Conservation (phyloP, 2,329 filamentous ascomycete genomes). For the Phaeosphaeriaceae sp. region DNA sequence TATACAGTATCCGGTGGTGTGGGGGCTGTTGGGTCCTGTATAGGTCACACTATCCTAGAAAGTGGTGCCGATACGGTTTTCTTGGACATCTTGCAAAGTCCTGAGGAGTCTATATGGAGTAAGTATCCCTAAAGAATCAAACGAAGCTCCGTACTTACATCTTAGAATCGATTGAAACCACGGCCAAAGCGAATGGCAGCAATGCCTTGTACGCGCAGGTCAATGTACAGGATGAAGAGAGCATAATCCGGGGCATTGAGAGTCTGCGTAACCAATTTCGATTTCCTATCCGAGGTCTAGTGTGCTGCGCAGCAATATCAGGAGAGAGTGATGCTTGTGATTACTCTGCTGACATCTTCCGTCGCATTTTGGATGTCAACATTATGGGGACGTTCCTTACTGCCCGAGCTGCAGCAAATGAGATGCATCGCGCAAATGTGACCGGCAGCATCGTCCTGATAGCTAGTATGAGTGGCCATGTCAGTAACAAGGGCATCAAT, state of each 20-base stretch:
- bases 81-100: constrained; percentile 17
- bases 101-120: constrained; percentile 15
- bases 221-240: constrained; percentile 29
- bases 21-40: constrained; percentile 30
- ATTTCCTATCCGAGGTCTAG: constrained; percentile 31
- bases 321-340: constrained; percentile 41
- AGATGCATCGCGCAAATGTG: constrained; percentile 39
- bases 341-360: constrained; percentile 42
- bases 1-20: constrained; percentile 35
- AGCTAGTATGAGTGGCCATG: constrained; percentile 47
- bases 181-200: constrained; percentile 12
- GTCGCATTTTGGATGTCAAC: constrained; percentile 48
- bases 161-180: constrained; percentile 9
- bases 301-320: constrained; percentile 39
- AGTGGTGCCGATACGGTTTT: constrained; percentile 35
- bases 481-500: constrained; percentile 48
- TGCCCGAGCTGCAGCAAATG: constrained; percentile 40
- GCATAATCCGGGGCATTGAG: constrained; percentile 18
- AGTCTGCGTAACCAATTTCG: constrained; percentile 15
- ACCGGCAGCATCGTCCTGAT: constrained; percentile 48
- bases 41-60: constrained; percentile 33
- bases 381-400: constrained; percentile 47
- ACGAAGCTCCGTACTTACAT: background rate
- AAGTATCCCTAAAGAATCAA: background rate
- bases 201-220: constrained; percentile 24